Percentiles rank a stretch among this genome's conserved stretches.
Evolutionary conservation across 1,284 basidiomycete species (phyloP).

Genomic region (Stereum hirsutum): DNA sequence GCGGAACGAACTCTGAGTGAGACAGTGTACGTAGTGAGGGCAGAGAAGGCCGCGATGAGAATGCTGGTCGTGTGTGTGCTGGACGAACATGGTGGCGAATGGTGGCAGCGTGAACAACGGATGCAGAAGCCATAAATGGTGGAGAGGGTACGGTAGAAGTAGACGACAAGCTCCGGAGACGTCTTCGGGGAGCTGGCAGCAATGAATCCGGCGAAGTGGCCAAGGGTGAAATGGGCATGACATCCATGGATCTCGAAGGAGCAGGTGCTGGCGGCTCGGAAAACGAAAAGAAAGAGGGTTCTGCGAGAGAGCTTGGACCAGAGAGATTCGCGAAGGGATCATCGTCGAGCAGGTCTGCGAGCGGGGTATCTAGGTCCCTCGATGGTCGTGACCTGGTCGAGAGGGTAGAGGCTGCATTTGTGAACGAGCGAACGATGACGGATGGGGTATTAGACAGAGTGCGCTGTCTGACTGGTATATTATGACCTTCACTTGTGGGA

Average conservation of each 20-base stretch:
- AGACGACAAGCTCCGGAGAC: not conserved
- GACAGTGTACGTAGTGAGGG: slow-evolving; percentile 54
- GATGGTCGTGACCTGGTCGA: slow-evolving; percentile 1
- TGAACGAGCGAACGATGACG: slow-evolving; percentile 1
- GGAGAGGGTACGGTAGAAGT: not conserved
- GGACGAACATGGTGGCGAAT: slow-evolving; percentile 33
- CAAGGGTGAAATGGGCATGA: no score
- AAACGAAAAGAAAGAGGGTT: not conserved
- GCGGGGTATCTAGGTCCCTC: slow-evolving; percentile 17
- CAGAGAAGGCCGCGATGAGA: slow-evolving; percentile 50
- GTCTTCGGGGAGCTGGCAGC: not conserved
- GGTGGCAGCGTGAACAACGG: slow-evolving; percentile 10
- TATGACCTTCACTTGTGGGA: no score
- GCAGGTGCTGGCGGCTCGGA: not conserved
- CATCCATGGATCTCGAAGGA: not conserved
- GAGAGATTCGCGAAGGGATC: slow-evolving; percentile 61
- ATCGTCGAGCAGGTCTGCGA: slow-evolving; percentile 47
- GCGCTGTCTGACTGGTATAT: slow-evolving; percentile 8
- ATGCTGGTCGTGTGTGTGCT: slow-evolving; percentile 51
- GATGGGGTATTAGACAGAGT: slow-evolving; percentile 12
- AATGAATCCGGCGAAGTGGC: no score
- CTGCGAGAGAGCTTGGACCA: slow-evolving; percentile 6
- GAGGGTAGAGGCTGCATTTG: slow-evolving; percentile 9
- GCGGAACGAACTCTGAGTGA: slow-evolving; percentile 39
- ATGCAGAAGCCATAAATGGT: slow-evolving; percentile 7